Evolutionary conservation across 2,329 filamentous ascomycete genomes (phyloP).

Genomic region (Penicillium psychrosexuale): DNA sequence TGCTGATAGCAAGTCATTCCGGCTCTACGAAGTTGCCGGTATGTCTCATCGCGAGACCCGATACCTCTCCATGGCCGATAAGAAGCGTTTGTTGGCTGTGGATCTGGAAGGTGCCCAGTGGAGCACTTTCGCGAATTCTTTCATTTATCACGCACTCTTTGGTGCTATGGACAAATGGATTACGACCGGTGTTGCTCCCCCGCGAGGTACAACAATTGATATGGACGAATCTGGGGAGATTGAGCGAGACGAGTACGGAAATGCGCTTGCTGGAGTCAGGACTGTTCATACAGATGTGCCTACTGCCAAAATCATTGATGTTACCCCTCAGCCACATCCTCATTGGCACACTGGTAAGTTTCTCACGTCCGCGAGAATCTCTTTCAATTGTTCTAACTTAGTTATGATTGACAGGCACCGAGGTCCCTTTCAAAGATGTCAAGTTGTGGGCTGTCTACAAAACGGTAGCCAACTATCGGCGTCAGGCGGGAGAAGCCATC

Average conservation of each 20-base stretch:
- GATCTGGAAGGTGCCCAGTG: not conserved
- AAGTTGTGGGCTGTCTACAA: conserved; percentile 1
- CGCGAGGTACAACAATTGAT: not conserved
- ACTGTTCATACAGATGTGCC: conserved; percentile 4
- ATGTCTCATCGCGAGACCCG: conserved; percentile 1
- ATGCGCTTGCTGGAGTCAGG: not conserved
- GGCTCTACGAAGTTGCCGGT: conserved; percentile 4
- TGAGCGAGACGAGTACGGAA: not conserved
- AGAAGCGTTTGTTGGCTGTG: not conserved
- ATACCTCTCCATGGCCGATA: not conserved
- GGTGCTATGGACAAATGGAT: conserved; percentile 5
- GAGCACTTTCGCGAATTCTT: not conserved
- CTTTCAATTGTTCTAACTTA: not conserved
- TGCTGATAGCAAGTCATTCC: not conserved
- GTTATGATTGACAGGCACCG: not conserved
- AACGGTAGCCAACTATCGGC: not conserved
- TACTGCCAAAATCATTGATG: not conserved
- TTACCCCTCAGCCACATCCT: not conserved
- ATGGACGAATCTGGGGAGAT: not conserved
- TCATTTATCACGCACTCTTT: conserved; percentile 1
- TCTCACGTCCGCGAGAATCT: no score
- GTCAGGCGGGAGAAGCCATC: not conserved
- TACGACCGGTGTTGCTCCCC: not conserved
- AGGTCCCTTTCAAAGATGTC: not conserved
- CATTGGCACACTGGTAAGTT: conserved; percentile 3